phyloP scores from a whole-genome alignment of 2,329 filamentous ascomycete species.

The Thielaviopsis populi region DNA sequence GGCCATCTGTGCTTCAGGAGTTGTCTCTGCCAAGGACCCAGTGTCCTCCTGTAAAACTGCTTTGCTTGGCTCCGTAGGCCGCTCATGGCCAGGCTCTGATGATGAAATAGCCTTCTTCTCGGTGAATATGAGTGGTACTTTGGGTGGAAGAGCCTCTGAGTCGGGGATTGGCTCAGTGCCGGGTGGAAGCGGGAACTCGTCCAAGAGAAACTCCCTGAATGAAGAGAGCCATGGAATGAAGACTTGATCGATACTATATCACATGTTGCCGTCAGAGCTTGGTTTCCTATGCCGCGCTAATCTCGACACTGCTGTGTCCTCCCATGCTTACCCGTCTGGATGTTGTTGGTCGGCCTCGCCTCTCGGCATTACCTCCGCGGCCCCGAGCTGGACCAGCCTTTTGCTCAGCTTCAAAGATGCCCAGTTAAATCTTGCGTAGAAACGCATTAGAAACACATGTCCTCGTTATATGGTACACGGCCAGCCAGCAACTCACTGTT shows the following conservation, averaged over 20 bases:
- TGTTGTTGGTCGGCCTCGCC: conserved; percentile 92
- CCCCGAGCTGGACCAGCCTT: conserved; percentile 70
- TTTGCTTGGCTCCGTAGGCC: not conserved
- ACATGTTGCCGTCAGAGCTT: not conserved
- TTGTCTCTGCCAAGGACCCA: conserved; percentile 23
- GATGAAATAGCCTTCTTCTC: not conserved
- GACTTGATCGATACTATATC: conserved; percentile 56
- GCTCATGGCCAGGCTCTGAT: not conserved
- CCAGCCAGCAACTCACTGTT: conserved; percentile 44
- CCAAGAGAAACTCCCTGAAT: conserved; percentile 50
- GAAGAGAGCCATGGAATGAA: conserved; percentile 64
- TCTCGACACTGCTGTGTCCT: not conserved
- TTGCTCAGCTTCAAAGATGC: conserved; percentile 78
- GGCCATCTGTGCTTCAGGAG: not conserved
- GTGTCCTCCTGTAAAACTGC: too few species aligned
- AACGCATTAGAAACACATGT: not conserved
- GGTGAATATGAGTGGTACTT: conserved; percentile 28
- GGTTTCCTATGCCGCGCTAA: not conserved
- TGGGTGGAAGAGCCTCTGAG: conserved; percentile 58
- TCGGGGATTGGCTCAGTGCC: conserved; percentile 56
- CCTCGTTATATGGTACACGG: not conserved
- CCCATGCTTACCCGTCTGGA: conserved; percentile 59
- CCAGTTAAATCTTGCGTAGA: conserved; percentile 64
- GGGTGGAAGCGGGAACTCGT: conserved; percentile 53
- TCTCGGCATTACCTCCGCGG: conserved; percentile 54